phyloP scores from a whole-genome alignment of 2,329 filamentous ascomycete genomes.

The Oidium heveae region DNA sequence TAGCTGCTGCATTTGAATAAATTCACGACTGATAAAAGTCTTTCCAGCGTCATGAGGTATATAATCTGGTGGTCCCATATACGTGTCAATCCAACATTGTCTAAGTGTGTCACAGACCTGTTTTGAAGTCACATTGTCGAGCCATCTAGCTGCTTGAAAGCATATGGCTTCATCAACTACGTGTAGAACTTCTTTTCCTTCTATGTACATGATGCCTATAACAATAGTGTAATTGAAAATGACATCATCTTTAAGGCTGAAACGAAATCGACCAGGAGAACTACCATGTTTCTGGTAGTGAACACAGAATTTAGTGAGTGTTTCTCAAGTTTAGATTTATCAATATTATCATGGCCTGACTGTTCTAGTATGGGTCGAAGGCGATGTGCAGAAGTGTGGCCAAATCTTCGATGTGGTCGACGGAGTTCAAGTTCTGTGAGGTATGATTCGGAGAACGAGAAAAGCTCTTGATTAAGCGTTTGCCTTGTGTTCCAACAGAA shows the following conservation, averaged over 20 bases:
- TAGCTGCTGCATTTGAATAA: not conserved
- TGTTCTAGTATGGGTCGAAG: not conserved
- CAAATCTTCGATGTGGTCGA: not conserved
- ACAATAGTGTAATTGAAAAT: not conserved
- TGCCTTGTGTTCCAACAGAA: too few relatives aligned
- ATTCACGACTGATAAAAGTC: not conserved
- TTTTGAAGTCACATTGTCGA: not conserved
- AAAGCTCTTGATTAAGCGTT: not conserved
- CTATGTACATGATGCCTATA: not conserved
- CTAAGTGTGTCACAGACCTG: not conserved
- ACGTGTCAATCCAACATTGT: not conserved
- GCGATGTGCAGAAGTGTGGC: not conserved
- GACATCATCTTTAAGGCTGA: not conserved
- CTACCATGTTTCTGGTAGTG: not conserved
- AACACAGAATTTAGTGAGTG: not conserved
- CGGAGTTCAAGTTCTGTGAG: not conserved
- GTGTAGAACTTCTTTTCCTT: not conserved
- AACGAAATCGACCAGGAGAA: not conserved
- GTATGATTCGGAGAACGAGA: not conserved
- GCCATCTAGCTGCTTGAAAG: not conserved
- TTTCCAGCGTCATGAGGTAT: not conserved
- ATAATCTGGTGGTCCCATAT: not conserved
- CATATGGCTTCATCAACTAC: not conserved
- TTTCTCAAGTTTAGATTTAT: not conserved
- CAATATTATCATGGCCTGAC: not conserved